Evolutionary conservation across 768 basidiomycete species (phyloP), one percentile per base, ranked within the genome.

Genomic region (Cantharellus anzutake): DNA sequence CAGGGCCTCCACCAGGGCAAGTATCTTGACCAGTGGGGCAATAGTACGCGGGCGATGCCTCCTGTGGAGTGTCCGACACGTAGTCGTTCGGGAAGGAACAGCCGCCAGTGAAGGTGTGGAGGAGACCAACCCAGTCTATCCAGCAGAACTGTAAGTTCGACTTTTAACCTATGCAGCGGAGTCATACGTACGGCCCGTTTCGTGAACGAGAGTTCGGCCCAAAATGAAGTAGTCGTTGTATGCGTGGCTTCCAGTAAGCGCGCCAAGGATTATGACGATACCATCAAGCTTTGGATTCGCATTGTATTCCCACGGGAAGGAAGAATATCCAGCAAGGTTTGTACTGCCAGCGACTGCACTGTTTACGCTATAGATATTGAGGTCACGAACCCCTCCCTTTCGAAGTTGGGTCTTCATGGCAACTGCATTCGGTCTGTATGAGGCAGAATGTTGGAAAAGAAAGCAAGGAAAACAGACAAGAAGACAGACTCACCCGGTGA

Each of bases 21-120:
- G 69, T 69, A 61, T 74, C 70, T 2, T 64, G 65, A 1, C 64
- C 64, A 16, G 61, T 60, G 2, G 72, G 72, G 64, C 74, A 75
- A 0, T 72, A 73, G 35, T 37, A 60, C n/a, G 65, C 64, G n/a
- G 60, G 20, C 20, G 66, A 20, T 11, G 44, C 44, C 20, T 48
- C 44, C 44, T 11, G 44, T 11, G 44, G 44, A 11, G 44, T 48
- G 44, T 48, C 44, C 11, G 11, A 11, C 14, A 48, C 44, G 20
- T 48, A 48, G 44, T 48, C 44, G 44, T 20, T 20, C 11, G 44
- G 44, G 11, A 11, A 11, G 14, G 20, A 48, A 48, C 44, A 48
- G 44, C 44, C 44, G 44, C 44, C 44, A 11, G 11, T 20, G 20
- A 48, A 48, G 11, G 44, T 48, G 20, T 48, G 44, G 20, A 11